These are phyloP conservation scores for Aspergillus flavus DNA, from an alignment of 2,329 filamentous ascomycete genomes.

Conservation along the genomic window DNA sequence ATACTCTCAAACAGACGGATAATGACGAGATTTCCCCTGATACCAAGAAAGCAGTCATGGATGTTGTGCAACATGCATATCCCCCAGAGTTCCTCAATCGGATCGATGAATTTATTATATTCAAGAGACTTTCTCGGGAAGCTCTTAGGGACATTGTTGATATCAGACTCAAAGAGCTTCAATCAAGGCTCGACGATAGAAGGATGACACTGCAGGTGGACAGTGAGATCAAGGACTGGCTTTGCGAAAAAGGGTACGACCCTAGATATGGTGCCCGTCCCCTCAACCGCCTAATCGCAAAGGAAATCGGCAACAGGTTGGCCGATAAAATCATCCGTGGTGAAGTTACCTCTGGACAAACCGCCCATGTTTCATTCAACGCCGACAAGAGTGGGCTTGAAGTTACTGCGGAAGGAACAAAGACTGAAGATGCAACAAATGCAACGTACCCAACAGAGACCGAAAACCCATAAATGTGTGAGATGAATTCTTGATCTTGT, in stretches of 20 bases:
- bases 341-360: constrained; percentile 73
- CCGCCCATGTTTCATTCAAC: constrained; percentile 69
- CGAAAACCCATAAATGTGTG: constrained; percentile 12
- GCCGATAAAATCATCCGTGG: constrained; percentile 93
- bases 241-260: constrained; percentile 87
- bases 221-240: constrained; percentile 76
- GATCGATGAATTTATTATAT: constrained; percentile 95
- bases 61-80: constrained; percentile 74
- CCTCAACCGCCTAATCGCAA: constrained; percentile 86
- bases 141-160: constrained; percentile 92
- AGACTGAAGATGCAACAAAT: constrained; percentile 20
- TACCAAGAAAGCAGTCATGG: constrained; percentile 81
- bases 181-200: constrained; percentile 78
- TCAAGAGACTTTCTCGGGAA: constrained; percentile 77
- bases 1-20: constrained; percentile 64
- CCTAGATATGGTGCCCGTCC: constrained; percentile 89
- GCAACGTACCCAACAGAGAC: constrained; percentile 10
- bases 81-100: constrained; percentile 95
- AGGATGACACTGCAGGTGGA: constrained; percentile 76
- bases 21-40: constrained; percentile 72
- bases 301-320: constrained; percentile 83
- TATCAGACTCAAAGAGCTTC: constrained; percentile 83
- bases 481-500: not conserved
- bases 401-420: constrained; percentile 40
- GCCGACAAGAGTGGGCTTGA: constrained; percentile 62